A percentile compares a stretch with the other conserved stretches of the same genome.
These are phyloP conservation scores for Talaromyces albobiverticillius DNA, from an alignment of 2,329 filamentous ascomycete species.

Conservation along the genomic window DNA sequence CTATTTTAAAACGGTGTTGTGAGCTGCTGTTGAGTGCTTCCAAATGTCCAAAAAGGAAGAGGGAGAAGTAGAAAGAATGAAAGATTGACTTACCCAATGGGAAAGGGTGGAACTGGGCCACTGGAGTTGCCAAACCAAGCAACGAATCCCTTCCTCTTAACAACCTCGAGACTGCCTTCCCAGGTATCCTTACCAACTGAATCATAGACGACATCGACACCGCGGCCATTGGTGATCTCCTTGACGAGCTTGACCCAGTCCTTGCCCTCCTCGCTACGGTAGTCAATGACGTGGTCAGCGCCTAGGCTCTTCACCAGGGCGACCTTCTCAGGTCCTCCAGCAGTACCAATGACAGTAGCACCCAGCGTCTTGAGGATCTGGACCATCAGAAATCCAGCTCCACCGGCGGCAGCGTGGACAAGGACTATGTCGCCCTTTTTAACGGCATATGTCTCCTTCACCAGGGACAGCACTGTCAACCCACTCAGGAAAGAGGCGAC, in stretches of 20 bases:
- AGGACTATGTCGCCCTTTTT: constrained; percentile 76
- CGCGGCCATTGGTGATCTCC: constrained; percentile 73
- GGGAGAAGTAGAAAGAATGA: no score
- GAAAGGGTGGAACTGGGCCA: constrained; percentile 71
- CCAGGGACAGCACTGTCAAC: constrained; percentile 75
- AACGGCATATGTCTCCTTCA: constrained; percentile 69
- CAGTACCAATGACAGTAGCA: constrained; percentile 76
- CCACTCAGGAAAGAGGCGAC: constrained; percentile 75
- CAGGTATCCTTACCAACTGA: constrained; percentile 84
- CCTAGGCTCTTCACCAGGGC: constrained; percentile 64
- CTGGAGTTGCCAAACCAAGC: constrained; percentile 79
- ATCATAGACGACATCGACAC: constrained; percentile 77
- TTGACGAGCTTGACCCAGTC: constrained; percentile 78
- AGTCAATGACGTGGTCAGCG: constrained; percentile 70
- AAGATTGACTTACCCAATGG: constrained; percentile 52
- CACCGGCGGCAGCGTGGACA: constrained; percentile 81
- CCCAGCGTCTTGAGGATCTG: constrained; percentile 72
- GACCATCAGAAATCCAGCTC: constrained; percentile 71
- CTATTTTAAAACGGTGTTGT: constrained; percentile 15
- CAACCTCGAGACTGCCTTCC: constrained; percentile 69
- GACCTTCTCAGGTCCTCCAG: constrained; percentile 69
- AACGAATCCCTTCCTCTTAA: constrained; percentile 74
- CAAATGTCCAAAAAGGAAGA: not conserved
- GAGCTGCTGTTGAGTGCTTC: not conserved
- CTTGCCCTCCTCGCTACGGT: constrained; percentile 78